Conservation (phyloP, 805 yeast genomes). For the Hyphopichia homilentoma region DNA sequence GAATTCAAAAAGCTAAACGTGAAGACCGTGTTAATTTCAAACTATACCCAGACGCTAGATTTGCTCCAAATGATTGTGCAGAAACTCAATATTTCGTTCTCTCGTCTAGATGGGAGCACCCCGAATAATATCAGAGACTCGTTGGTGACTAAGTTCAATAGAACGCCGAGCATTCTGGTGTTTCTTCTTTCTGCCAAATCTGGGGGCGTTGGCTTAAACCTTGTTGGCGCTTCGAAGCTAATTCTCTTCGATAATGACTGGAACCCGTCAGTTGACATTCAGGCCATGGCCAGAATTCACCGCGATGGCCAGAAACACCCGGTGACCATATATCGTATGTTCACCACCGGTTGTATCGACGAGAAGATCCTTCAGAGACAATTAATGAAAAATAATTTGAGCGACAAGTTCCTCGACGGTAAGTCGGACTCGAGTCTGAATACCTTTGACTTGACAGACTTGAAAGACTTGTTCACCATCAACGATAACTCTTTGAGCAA, state of each 20-base stretch:
- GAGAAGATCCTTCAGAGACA: slow-evolving; percentile 94
- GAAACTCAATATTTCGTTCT: slow-evolving; percentile 46
- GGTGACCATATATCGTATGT: slow-evolving; percentile 74
- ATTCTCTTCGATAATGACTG: slow-evolving; percentile 91
- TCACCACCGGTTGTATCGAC: slow-evolving; percentile 88
- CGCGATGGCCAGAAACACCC: slow-evolving; percentile 86
- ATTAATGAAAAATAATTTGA: slow-evolving; percentile 73
- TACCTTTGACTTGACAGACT: slow-evolving; percentile 63
- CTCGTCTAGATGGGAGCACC: slow-evolving; percentile 82
- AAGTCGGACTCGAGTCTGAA: slow-evolving; percentile 48
- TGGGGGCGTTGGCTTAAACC: slow-evolving; percentile 90
- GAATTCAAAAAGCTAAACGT: slow-evolving; percentile 49
- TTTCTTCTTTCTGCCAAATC: slow-evolving; percentile 84
- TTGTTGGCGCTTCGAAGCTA: slow-evolving; percentile 85
- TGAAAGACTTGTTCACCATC: slow-evolving; percentile 72
- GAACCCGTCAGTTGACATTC: slow-evolving; percentile 92
- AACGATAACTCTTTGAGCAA: slow-evolving; percentile 48
- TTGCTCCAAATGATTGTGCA: slow-evolving; percentile 57
- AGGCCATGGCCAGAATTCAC: slow-evolving; percentile 94
- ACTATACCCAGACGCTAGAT: slow-evolving; percentile 84
- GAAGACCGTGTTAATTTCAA: slow-evolving; percentile 82
- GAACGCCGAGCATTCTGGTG: slow-evolving; percentile 43
- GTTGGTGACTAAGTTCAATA: slow-evolving; percentile 69
- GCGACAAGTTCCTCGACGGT: slow-evolving; percentile 60
- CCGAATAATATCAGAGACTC: slow-evolving; percentile 61